Percentiles rank a stretch among this genome's conserved stretches.
phyloP scores from a whole-genome alignment of 2,329 filamentous ascomycete species.

The Colletotrichum tropicicola region DNA sequence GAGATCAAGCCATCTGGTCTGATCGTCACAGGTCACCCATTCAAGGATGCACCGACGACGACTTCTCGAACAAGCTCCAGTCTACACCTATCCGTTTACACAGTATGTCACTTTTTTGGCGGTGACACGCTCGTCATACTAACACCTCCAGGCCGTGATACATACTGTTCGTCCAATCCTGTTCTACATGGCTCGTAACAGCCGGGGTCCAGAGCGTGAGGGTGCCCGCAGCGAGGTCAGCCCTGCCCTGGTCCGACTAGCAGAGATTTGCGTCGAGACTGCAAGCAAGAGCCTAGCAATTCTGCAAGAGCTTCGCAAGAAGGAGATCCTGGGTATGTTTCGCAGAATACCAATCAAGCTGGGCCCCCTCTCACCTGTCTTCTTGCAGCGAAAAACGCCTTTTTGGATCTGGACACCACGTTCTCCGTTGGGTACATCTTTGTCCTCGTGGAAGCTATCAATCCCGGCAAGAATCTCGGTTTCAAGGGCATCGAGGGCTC shows the following conservation, averaged over 20 bases:
- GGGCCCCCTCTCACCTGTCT: too few species aligned
- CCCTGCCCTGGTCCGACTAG: conserved; percentile 5
- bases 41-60: not conserved
- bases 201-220: not conserved
- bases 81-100: conserved; percentile 7
- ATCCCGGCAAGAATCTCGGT: conserved; percentile 4
- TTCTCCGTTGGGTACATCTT: conserved; percentile 25
- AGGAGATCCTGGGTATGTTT: not conserved
- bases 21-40: not conserved
- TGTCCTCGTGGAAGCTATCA: conserved; percentile 25
- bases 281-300: conserved; percentile 22
- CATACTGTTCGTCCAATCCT: conserved; percentile 20
- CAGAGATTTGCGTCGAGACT: conserved; percentile 23
- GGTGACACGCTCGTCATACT: not conserved
- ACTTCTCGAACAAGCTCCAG: conserved; percentile 11
- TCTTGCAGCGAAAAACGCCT: conserved; percentile 23
- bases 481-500: conserved; percentile 13
- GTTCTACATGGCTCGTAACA: conserved; percentile 20
- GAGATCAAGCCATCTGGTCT: not conserved
- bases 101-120: not conserved
- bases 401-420: conserved; percentile 13
- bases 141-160: conserved; percentile 7
- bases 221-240: not conserved
- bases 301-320: conserved; percentile 8
- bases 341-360: too few species aligned